phyloP scores from a whole-genome alignment of 208 protist genomes.

The Trypanosoma platydactyli region DNA sequence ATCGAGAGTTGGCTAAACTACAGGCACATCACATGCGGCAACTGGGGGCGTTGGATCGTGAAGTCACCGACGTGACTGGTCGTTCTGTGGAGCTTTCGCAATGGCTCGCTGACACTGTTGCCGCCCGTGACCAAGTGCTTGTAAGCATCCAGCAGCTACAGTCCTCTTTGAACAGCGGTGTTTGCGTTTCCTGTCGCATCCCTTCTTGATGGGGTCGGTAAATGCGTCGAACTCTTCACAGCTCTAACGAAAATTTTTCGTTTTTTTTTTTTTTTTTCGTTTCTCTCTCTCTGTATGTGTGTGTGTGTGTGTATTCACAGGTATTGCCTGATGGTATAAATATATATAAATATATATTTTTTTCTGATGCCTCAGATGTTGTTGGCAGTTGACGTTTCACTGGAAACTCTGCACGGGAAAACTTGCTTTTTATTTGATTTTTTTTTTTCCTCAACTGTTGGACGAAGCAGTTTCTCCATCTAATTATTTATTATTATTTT shows the following conservation, averaged over 20 bases:
- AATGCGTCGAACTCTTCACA: background rate
- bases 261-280: background rate
- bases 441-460: background rate
- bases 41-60: slow-evolving; percentile 39
- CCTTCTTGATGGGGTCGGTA: slow-evolving; percentile 1
- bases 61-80: slow-evolving; percentile 50
- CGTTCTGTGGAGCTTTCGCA: slow-evolving; percentile 36
- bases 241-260: background rate
- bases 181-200: slow-evolving; percentile 20
- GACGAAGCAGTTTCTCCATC: background rate
- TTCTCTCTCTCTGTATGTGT: too few relatives aligned
- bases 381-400: slow-evolving; percentile 2
- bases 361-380: background rate
- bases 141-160: slow-evolving; percentile 19
- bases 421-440: slow-evolving; percentile 23
- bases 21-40: slow-evolving; percentile 20
- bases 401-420: background rate
- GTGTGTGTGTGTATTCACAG: background rate
- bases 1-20: slow-evolving; percentile 31
- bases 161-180: slow-evolving; percentile 17
- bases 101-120: slow-evolving; percentile 37
- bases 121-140: slow-evolving; percentile 14
- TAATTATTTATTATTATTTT: background rate
- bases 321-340: background rate
- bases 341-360: background rate